Evolutionary conservation across 225 moss, liverwort and hornwort species (phyloP), one percentile per base, ranked within the genome.

Genomic region (Neckera pumila): DNA sequence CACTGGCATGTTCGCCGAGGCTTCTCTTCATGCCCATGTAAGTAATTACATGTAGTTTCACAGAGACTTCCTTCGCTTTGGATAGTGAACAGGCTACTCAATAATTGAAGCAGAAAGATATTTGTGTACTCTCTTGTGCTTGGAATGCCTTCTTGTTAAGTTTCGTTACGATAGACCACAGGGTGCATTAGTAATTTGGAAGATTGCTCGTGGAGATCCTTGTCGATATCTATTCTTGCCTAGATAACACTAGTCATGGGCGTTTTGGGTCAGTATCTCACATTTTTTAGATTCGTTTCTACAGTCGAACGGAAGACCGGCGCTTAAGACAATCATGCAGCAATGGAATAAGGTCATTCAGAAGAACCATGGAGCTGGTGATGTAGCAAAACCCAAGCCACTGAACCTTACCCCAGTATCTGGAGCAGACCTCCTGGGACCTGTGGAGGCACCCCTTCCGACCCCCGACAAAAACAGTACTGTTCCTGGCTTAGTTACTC

Each of bases 21-120:
- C 98, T 91, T 88, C 97, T 84, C 96, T 99, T 86, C 97, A 99
- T 93, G 98, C 97, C 76, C 97, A 99, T 90, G 98, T 99, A 71
- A 95, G 94, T 84, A 69, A 38, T 79, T 47, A 27, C 81, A 23
- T 88, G 30, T 83, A 72, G 30, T 82, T 83, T 89, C 61, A 63
- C 58, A 74, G 73, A 59, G 76, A 56, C 62, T 71, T 85, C 38
- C 43, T 83, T 88, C n/a, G 22, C 51, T 86, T 65, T 76, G 65
- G 78, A 79, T 59, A 65, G n/a, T 71, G 78, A 63, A 47, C 69
- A 34, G 53, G 25, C 36, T 73, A 83, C 83, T 83, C 25, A 43
- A 76, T 49, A 57, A 45, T 77, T 33, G 60, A 23, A 43, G 66
- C 25, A 75, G 61, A 16, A 80, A 83, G 64, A 53, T 84, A 70